Conservation (phyloP, 2,329 filamentous ascomycete species). For the Neonectria ditissima region DNA sequence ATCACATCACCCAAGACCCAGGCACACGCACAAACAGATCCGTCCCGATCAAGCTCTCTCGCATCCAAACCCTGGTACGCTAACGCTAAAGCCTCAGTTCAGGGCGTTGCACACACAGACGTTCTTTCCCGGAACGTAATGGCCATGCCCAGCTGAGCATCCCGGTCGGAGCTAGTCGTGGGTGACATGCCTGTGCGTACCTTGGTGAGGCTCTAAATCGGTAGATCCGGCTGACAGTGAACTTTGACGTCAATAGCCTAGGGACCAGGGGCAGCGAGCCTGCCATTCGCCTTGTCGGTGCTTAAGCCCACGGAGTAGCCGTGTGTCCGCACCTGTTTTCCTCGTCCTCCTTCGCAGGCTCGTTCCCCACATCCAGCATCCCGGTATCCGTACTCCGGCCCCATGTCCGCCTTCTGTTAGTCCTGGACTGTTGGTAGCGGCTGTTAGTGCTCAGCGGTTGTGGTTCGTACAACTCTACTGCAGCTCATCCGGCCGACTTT, state of each 20-base stretch:
- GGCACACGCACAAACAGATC: neutral
- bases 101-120: neutral
- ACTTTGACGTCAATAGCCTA: constrained; percentile 35
- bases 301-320: neutral
- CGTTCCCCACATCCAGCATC: neutral
- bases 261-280: constrained; percentile 12
- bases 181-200: constrained; percentile 22
- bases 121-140: neutral
- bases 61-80: neutral
- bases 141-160: neutral
- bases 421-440: neutral
- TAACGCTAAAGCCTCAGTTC: neutral
- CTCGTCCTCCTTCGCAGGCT: neutral
- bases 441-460: neutral
- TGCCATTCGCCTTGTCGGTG: neutral
- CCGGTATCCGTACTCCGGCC: neutral
- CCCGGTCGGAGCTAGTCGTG: neutral
- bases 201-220: constrained; percentile 19
- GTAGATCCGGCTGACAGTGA: constrained; percentile 23
- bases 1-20: neutral
- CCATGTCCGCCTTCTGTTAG: neutral
- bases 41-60: neutral
- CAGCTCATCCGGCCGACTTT: neutral
- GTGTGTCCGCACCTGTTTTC: neutral
- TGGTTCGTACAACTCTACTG: neutral